A percentile compares a stretch with the other conserved stretches of the same genome.
phyloP scores from a whole-genome alignment of 495 filamentous ascomycete species.

The Xeromyces bisporus region DNA sequence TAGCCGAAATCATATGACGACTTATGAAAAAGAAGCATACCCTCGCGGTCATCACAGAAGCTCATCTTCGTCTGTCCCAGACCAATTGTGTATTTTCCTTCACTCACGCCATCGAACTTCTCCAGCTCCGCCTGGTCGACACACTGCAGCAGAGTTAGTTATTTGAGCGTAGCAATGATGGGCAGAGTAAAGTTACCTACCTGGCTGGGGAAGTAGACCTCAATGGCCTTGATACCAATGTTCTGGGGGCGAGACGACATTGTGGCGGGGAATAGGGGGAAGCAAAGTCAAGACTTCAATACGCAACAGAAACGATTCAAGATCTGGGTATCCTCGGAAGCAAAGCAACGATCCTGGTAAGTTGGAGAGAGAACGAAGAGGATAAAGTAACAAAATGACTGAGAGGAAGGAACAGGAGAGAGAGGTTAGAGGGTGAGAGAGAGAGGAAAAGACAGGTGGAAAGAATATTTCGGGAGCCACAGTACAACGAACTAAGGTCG shows the following conservation, averaged over 20 bases:
- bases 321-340: no score
- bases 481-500: neutral
- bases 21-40: constrained; percentile 31
- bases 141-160: constrained; percentile 43
- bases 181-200: constrained; percentile 31
- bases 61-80: constrained; percentile 99
- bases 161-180: neutral
- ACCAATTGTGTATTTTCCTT: constrained; percentile 97
- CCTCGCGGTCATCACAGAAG: constrained; percentile 98
- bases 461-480: neutral
- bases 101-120: constrained; percentile 90
- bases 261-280: constrained; percentile 7
- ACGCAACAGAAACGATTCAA: no score
- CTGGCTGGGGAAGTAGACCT: constrained; percentile 95
- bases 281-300: neutral
- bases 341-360: no score
- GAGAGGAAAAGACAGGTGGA: neutral
- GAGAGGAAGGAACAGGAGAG: neutral
- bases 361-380: no score
- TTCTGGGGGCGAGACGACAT: constrained; percentile 89
- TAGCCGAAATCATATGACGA: neutral
- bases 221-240: constrained; percentile 99
- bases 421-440: neutral
- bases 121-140: constrained; percentile 92
- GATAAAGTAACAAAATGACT: no score